These are phyloP conservation scores for Cryphonectria nitschkei DNA, from an alignment of 2,329 filamentous ascomycete genomes.

Conservation along the genomic window DNA sequence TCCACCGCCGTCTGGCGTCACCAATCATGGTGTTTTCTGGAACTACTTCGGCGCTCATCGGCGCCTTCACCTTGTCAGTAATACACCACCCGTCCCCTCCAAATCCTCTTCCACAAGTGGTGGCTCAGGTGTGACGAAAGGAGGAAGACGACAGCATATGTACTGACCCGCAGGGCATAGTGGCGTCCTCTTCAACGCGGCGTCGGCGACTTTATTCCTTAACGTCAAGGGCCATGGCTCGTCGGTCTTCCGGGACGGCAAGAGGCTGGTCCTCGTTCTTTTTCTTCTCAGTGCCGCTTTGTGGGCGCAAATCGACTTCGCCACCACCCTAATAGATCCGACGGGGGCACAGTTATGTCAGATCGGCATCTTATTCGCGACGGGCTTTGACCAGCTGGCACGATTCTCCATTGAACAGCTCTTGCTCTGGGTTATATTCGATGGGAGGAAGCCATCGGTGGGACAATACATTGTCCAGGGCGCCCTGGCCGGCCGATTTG, in stretches of 20 bases:
- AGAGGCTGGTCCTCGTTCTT: slow-evolving; percentile 66
- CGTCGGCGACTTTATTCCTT: slow-evolving; percentile 51
- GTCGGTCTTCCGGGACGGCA: slow-evolving; percentile 57
- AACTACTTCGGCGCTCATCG: slow-evolving; percentile 53
- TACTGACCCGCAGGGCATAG: slow-evolving; percentile 37
- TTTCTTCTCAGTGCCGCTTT: slow-evolving; percentile 56
- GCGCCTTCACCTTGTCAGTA: slow-evolving; percentile 60
- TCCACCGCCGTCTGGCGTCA: slow-evolving; percentile 34
- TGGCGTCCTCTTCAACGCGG: slow-evolving; percentile 58
- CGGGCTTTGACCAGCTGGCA: slow-evolving; percentile 61
- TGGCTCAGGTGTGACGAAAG: background rate
- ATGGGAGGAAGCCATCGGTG: slow-evolving; percentile 40
- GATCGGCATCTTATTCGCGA: slow-evolving; percentile 54
- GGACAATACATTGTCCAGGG: slow-evolving; percentile 50
- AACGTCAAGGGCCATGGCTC: slow-evolving; percentile 52
- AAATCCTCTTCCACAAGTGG: background rate
- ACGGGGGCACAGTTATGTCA: slow-evolving; percentile 52
- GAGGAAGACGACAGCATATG: background rate
- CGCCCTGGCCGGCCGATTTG: slow-evolving; percentile 51
- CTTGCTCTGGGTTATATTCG: slow-evolving; percentile 54
- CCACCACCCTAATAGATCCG: slow-evolving; percentile 51
- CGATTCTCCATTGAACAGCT: slow-evolving; percentile 58
- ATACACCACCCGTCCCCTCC: background rate
- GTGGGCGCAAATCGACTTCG: slow-evolving; percentile 59
- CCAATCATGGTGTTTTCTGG: slow-evolving; percentile 50